Evolutionary conservation across 2,329 filamentous ascomycete species (phyloP).

Genomic region (Leptographium radiaticola): DNA sequence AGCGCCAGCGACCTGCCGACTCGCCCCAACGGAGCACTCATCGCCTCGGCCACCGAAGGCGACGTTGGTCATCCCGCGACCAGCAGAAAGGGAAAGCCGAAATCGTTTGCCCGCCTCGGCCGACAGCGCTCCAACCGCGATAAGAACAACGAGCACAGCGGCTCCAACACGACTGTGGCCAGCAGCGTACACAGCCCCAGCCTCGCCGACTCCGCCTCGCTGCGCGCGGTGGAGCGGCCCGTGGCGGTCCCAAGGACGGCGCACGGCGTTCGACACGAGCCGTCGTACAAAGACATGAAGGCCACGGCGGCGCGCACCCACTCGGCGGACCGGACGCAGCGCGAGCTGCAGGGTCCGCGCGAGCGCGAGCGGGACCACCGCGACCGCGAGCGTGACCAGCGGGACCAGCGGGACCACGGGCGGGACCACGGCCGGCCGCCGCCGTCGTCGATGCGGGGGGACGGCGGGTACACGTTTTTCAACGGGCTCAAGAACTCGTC

Average conservation of each 20-base stretch:
- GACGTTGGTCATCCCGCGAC: not conserved
- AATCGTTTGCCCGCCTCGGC: constrained; percentile 39
- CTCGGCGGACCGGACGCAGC: constrained; percentile 53
- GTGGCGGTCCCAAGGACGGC: constrained; percentile 44
- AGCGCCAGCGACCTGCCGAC: constrained; percentile 24
- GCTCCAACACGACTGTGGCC: not conserved
- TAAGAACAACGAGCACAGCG: constrained; percentile 24
- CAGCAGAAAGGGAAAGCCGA: constrained; percentile 32
- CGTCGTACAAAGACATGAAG: constrained; percentile 56
- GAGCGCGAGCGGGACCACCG: constrained; percentile 22
- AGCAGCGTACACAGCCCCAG: not conserved
- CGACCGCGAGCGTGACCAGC: constrained; percentile 19
- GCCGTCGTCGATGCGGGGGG: constrained; percentile 45
- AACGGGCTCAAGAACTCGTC: constrained; percentile 61
- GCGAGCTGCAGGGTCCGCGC: constrained; percentile 24
- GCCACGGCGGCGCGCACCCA: constrained; percentile 52
- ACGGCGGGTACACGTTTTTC: constrained; percentile 51
- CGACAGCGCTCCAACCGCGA: constrained; percentile 40
- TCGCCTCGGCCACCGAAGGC: constrained; percentile 22
- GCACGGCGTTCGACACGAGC: constrained; percentile 48
- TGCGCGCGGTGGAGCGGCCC: constrained; percentile 17
- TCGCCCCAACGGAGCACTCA: constrained; percentile 40
- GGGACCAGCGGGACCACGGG: too few relatives aligned
- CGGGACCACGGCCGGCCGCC: constrained; percentile 24
- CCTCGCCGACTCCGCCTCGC: constrained; percentile 2